These are phyloP conservation scores for Hypholoma sublateritium DNA, from an alignment of 768 basidiomycete genomes.

Conservation along the genomic window DNA sequence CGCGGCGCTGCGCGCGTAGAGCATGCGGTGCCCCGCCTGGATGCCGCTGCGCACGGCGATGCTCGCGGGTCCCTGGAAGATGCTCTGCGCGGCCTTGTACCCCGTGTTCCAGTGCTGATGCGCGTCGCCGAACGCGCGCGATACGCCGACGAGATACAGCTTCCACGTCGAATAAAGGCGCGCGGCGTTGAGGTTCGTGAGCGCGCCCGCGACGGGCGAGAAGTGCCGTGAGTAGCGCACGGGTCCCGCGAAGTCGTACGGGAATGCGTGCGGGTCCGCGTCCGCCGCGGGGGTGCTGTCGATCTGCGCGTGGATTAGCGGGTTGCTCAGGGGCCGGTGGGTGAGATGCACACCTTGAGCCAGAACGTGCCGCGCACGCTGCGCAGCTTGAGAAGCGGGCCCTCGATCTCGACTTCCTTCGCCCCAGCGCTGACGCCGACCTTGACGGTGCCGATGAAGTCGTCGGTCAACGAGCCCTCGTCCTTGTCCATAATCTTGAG, in stretches of 20 bases:
- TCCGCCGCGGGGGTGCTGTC: constrained; percentile 47
- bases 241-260: constrained; percentile 74
- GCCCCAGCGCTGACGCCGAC: constrained; percentile 53
- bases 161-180: constrained; percentile 83
- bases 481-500: constrained; percentile 76
- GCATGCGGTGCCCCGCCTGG: constrained; percentile 69
- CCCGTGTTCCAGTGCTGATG: constrained; percentile 66
- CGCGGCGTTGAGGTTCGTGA: constrained; percentile 60
- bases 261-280: constrained; percentile 35
- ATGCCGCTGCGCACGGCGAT: constrained; percentile 68
- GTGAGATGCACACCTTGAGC: constrained; percentile 50
- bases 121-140: constrained; percentile 55
- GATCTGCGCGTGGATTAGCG: constrained; percentile 38
- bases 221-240: constrained; percentile 69
- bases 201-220: constrained; percentile 64
- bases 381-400: constrained; percentile 40
- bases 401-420: constrained; percentile 65
- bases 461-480: constrained; percentile 53
- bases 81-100: constrained; percentile 70
- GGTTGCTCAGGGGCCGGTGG: background rate
- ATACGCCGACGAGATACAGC: constrained; percentile 61
- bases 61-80: constrained; percentile 62
- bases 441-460: constrained; percentile 63
- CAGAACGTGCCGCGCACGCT: constrained; percentile 60
- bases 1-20: constrained; percentile 65